A percentile compares a stretch with the other conserved stretches of the same genome.
phyloP scores from a whole-genome alignment of 208 protist species.

The Trypanosoma scelopori region DNA sequence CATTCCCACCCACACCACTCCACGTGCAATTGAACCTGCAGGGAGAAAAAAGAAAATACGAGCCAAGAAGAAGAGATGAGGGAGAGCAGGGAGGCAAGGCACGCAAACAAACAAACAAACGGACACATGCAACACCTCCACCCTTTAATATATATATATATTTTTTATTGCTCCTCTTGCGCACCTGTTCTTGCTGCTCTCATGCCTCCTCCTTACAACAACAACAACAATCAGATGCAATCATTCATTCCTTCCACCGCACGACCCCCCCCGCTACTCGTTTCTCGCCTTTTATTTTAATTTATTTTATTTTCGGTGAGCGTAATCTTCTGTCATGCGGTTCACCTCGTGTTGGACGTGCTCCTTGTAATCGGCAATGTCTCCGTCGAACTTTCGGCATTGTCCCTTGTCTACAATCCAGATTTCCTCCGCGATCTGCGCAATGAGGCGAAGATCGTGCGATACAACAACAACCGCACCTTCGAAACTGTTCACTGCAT shows the following conservation, averaged over 20 bases:
- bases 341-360: constrained; percentile 83
- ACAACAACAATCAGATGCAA: no score
- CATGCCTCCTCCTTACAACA: no score
- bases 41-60: no score
- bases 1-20: no score
- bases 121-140: no score
- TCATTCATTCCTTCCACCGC: neutral
- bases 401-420: constrained; percentile 94
- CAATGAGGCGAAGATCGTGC: constrained; percentile 96
- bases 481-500: constrained; percentile 92
- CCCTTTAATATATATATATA: no score
- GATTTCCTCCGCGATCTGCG: constrained; percentile 94
- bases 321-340: constrained; percentile 81
- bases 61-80: no score
- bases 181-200: no score
- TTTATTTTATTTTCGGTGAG: constrained; percentile 35
- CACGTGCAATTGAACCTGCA: no score
- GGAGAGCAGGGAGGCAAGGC: no score
- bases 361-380: constrained; percentile 94
- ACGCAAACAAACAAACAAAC: no score
- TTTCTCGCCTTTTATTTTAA: neutral
- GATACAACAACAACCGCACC: constrained; percentile 96
- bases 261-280: neutral
- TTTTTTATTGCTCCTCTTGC: no score
- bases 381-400: constrained; percentile 83